Conservation (phyloP, 2,329 filamentous ascomycete genomes). For the Aspergillaceae sp. region DNA sequence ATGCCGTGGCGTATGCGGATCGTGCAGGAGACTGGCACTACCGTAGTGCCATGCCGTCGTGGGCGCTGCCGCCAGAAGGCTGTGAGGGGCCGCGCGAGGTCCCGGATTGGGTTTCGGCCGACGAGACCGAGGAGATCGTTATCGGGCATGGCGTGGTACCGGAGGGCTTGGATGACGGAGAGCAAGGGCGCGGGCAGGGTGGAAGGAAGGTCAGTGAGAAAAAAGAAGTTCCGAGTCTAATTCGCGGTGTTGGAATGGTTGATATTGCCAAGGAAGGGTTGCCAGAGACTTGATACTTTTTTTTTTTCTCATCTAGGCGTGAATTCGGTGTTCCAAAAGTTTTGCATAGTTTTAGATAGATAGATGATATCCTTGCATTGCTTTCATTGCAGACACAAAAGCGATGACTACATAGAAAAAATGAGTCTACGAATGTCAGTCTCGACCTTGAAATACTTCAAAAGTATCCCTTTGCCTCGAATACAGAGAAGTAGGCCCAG, state of each 20-base stretch:
- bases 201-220: conserved; percentile 4
- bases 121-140: conserved; percentile 31
- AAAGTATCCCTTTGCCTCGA: not conserved
- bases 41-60: conserved; percentile 70
- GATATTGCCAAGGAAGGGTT: conserved; percentile 8
- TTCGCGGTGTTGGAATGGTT: conserved; percentile 28
- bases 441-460: not conserved
- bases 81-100: conserved; percentile 63
- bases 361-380: not conserved
- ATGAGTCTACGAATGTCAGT: not conserved
- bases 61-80: conserved; percentile 74
- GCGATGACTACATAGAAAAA: not conserved
- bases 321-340: not conserved
- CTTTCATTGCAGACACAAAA: not conserved
- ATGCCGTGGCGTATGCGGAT: conserved; percentile 84
- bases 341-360: not conserved
- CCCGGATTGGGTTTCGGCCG: conserved; percentile 36
- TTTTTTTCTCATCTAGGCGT: not conserved
- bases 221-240: conserved; percentile 20
- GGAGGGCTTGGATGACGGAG: conserved; percentile 17
- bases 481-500: no score
- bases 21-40: conserved; percentile 78
- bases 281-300: not conserved
- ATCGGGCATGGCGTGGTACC: conserved; percentile 29
- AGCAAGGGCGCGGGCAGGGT: conserved; percentile 5